Base-by-base conservation (phyloP, 139 green algal species). In the Chlorella sp. region DNA sequence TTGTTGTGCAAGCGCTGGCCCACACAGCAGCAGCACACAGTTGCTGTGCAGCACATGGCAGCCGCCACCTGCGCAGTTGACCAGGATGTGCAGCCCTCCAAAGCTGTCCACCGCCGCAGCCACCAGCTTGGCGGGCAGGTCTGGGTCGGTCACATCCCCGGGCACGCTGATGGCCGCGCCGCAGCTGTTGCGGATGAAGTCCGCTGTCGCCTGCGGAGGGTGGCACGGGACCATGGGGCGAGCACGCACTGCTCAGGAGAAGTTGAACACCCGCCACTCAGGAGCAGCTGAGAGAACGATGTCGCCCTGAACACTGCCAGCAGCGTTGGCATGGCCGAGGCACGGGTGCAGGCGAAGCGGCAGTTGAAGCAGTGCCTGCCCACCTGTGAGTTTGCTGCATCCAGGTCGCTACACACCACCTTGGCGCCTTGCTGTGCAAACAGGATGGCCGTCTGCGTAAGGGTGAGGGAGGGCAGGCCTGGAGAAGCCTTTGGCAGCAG, bases 331-430 rank as follows among this genome's bases (percentile, higher is more conserved):
- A n/a, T n/a, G n/a, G n/a, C n/a, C n/a, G n/a, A n/a, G n/a, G n/a
- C n/a, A n/a, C n/a, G n/a, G n/a, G n/a, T n/a, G n/a, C n/a, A n/a
- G n/a, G n/a, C n/a, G n/a, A n/a, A n/a, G n/a, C n/a, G n/a, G n/a
- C n/a, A n/a, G n/a, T n/a, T n/a, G 28, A 16, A 15, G 28, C 28
- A 32, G 63, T 4, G 16, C 67, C 28, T 26, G 65, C 65, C 30
- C 23, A 25, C 69, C 69, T 75, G 81, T 17, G 91, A 89, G 60
- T 90, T 92, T 34, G 62, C 74, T 12, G 39, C 89, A 71, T 97
- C 94, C 16, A 98, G 71, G 75, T 98, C 95, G 41, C 79, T 87
- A 12, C 94, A 85, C 20, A 96, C 87, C 26, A 98, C 90, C 30
- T 83, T 85, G 44, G 63, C 78, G 41, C 63, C 63, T 20, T 96